Percentiles rank a stretch among this genome's conserved stretches.
Evolutionary conservation across 805 yeast species (phyloP).

Genomic region (Huiozyma sinensis): DNA sequence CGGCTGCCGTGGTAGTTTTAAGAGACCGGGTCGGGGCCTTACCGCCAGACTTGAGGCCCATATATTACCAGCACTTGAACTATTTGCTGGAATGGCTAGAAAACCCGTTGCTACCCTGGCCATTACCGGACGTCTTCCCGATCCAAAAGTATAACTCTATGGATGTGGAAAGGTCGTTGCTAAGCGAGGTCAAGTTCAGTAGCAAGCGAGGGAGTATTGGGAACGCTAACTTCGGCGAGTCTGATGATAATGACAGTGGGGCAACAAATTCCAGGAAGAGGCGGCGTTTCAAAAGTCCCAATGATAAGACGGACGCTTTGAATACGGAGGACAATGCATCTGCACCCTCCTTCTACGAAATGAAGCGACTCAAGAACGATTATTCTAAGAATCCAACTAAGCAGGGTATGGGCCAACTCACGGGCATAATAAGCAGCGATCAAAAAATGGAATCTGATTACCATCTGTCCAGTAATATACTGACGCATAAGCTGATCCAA

Average conservation of each 20-base stretch:
- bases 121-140: constrained; percentile 60
- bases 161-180: constrained; percentile 71
- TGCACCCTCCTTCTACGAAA: constrained; percentile 38
- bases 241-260: constrained; percentile 33
- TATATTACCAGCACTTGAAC: constrained; percentile 54
- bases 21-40: constrained; percentile 73
- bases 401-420: constrained; percentile 37
- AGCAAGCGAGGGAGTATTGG: too few relatives aligned
- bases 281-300: constrained; percentile 11
- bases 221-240: constrained; percentile 30
- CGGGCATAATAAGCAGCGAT: constrained; percentile 38
- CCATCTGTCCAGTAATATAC: constrained; percentile 29
- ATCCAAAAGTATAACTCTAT: constrained; percentile 52
- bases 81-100: constrained; percentile 55
- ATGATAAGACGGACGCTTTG: constrained; percentile 4
- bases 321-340: constrained; percentile 4
- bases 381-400: constrained; percentile 62
- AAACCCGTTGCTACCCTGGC: constrained; percentile 47
- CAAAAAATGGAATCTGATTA: constrained; percentile 27
- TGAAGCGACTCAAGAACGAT: constrained; percentile 52
- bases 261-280: constrained; percentile 22
- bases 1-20: constrained; percentile 74
- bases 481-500: constrained; percentile 56
- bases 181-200: constrained; percentile 51
- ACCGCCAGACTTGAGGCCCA: constrained; percentile 70